phyloP scores from a whole-genome alignment of 305 asterid species.

The Coffea humblotiana region DNA sequence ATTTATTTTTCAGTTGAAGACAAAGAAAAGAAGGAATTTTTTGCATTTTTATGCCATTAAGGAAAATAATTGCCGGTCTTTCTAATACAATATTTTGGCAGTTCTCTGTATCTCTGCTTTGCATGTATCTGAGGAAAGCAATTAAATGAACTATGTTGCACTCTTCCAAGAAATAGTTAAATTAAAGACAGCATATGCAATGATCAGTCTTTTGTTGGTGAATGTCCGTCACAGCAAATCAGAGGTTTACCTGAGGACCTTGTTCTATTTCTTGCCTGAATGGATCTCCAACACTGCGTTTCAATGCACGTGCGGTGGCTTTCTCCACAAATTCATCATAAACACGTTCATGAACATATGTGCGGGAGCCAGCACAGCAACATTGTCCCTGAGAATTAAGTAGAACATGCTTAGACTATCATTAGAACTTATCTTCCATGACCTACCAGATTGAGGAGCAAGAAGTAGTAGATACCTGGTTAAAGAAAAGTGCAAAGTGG shows the following conservation, averaged over 20 bases:
- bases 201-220: background rate
- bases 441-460: slow-evolving; percentile 10
- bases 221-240: background rate
- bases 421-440: background rate
- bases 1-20: background rate
- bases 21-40: slow-evolving; percentile 7
- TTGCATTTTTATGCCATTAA: background rate
- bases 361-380: slow-evolving; percentile 97
- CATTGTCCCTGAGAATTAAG: slow-evolving; percentile 78
- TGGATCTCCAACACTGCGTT: slow-evolving; percentile 91
- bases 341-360: slow-evolving; percentile 83
- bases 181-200: background rate
- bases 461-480: slow-evolving; percentile 56
- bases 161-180: background rate
- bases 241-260: slow-evolving; percentile 81
- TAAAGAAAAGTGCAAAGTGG: slow-evolving; percentile 85
- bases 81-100: background rate
- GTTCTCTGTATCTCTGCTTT: background rate
- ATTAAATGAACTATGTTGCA: background rate
- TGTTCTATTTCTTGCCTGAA: slow-evolving; percentile 84
- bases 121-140: background rate
- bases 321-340: slow-evolving; percentile 86
- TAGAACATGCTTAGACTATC: background rate
- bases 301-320: slow-evolving; percentile 73
- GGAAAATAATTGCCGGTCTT: background rate